Evolutionary conservation across 1,284 basidiomycete genomes (phyloP).

Genomic region (Cutaneotrichosporon mucoides): DNA sequence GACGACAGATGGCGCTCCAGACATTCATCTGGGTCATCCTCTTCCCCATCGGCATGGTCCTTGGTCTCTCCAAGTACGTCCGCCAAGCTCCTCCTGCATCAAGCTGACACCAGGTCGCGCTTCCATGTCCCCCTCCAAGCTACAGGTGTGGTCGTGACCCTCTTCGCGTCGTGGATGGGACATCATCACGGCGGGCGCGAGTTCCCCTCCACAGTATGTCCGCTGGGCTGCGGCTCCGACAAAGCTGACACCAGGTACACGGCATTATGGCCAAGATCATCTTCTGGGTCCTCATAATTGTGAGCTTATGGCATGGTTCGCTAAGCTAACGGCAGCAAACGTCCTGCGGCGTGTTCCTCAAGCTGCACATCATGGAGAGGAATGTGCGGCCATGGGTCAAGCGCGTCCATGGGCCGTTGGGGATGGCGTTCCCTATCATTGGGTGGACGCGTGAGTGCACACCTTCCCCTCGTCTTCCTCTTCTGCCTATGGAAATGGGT

Average conservation of each 20-base stretch:
- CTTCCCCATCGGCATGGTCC: conserved; percentile 82
- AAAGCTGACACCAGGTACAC: conserved; percentile 51
- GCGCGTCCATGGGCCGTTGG: conserved; percentile 69
- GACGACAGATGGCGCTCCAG: conserved; percentile 68
- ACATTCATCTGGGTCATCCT: conserved; percentile 71
- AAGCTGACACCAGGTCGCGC: conserved; percentile 48
- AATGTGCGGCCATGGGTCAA: conserved; percentile 71
- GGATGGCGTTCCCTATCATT: conserved; percentile 78
- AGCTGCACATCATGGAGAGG: conserved; percentile 82
- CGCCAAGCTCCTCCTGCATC: not conserved
- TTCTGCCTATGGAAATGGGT: no score
- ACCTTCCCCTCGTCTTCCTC: no score
- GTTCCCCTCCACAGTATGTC: conserved; percentile 60
- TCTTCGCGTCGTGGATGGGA: conserved; percentile 68
- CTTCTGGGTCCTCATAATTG: conserved; percentile 58
- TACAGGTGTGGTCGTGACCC: conserved; percentile 63
- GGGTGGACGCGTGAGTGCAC: conserved; percentile 79
- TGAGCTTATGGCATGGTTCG: conserved; percentile 13
- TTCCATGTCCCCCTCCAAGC: conserved; percentile 84
- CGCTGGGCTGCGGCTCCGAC: no score
- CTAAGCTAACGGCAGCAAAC: conserved; percentile 55
- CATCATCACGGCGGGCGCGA: conserved; percentile 73
- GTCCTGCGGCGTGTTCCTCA: conserved; percentile 78
- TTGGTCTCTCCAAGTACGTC: conserved; percentile 64
- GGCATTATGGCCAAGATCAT: conserved; percentile 67